Base-by-base conservation (phyloP, 2,329 filamentous ascomycete genomes). In the Fusarium fracticaudum region DNA sequence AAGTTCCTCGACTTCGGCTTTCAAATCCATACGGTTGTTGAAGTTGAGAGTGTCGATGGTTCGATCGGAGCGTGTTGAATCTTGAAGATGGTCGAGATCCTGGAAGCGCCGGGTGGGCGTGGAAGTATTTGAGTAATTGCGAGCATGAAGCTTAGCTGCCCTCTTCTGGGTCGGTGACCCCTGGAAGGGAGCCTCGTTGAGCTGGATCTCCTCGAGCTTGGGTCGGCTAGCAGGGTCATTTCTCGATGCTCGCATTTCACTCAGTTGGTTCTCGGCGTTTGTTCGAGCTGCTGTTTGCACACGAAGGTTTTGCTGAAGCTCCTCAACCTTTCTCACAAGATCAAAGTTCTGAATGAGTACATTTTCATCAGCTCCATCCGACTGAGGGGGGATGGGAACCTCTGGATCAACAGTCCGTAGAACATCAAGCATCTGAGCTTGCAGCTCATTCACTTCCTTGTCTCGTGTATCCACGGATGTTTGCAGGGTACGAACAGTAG, bases 11-110 rank as follows among this genome's bases (percentile, higher is more conserved):
- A 98, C 87, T 78, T 98, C 95, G 8, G 94, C 90, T 79, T 95
- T 96, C 68, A 97, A 86, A 80, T 98, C 96, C 91, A 97, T 96
- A 44, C 93, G 92, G 79, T 93, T 94, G 84, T 96, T 96, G 83
- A 94, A 94, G 75, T 91, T 92, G 47, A 95, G 86, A 22, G 94
- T 93, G 81, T 98, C 96, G 31, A 79, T 90, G 2, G 94, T 98
- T 64, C 91, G 90, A 80, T 98, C 96, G 5, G 95, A 98, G 45
- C 93, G 91, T 66, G 90, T 91, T 41, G 95, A 97, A 79, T 97
- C 94, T 72, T 92, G 88, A 40, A 87, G 78, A 24, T 87, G 78
- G 31, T 87, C 88, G 50, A 89, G 87, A 43, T 91, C 90, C 60
- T 91, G 89, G 72, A 92, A 89, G 67, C 92, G 91, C 61, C 94